A percentile compares a stretch with the other conserved stretches of the same genome.
Conservation (phyloP, 2,329 filamentous ascomycete species). For the Neofusicoccum cordaticola region DNA sequence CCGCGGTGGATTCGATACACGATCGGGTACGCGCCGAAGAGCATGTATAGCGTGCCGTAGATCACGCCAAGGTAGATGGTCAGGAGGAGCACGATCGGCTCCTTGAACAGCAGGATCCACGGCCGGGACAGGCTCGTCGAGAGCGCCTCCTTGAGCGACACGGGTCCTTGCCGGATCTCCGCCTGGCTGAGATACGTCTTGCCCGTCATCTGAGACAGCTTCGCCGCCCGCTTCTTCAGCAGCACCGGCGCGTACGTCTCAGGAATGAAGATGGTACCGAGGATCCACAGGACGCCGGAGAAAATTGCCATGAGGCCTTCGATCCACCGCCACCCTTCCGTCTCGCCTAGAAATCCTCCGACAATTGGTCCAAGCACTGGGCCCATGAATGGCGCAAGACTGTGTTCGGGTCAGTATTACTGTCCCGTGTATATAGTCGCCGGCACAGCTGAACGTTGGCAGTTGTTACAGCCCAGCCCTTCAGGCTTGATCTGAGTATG, state of each 20-base stretch:
- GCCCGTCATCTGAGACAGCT: conserved; percentile 49
- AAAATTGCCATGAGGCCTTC: conserved; percentile 56
- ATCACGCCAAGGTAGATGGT: conserved; percentile 65
- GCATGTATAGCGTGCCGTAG: conserved; percentile 50
- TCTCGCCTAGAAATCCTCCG: conserved; percentile 64
- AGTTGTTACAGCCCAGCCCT: too few species aligned
- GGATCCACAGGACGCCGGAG: conserved; percentile 44
- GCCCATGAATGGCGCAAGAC: conserved; percentile 45
- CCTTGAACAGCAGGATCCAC: conserved; percentile 66
- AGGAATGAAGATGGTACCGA: conserved; percentile 40
- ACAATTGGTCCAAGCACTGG: conserved; percentile 61
- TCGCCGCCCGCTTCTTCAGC: conserved; percentile 49
- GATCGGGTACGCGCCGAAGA: conserved; percentile 52
- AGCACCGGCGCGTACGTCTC: conserved; percentile 53
- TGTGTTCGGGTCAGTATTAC: background rate
- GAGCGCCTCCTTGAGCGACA: conserved; percentile 50
- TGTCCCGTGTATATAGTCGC: background rate
- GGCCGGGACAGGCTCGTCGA: conserved; percentile 60
- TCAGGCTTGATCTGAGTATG: too few species aligned
- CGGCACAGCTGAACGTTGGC: too few species aligned
- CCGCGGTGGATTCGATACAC: conserved; percentile 56
- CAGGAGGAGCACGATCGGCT: conserved; percentile 66
- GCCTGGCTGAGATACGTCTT: conserved; percentile 49
- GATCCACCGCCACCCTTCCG: conserved; percentile 68
- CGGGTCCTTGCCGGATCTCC: conserved; percentile 43